Base-by-base conservation (phyloP, 1,139 yeast species). In the Magnusiomyces paraingens region DNA sequence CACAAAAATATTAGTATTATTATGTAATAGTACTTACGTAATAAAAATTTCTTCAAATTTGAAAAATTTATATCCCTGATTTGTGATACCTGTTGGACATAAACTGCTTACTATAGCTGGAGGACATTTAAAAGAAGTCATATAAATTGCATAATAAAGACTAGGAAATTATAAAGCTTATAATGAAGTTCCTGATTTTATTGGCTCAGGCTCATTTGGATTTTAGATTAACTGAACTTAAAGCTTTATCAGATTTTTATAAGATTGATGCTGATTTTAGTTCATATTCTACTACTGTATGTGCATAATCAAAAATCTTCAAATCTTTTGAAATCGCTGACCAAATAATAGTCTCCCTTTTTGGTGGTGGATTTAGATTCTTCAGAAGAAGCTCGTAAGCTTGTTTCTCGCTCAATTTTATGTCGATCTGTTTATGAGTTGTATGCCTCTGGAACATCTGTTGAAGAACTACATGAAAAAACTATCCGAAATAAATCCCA, bases 131-230 rank as follows among this genome's bases (percentile, higher is more conserved):
- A n/a, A n/a, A n/a, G n/a, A n/a, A n/a, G n/a, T n/a, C n/a, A n/a
- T n/a, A n/a, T n/a, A n/a, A n/a, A n/a, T n/a, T n/a, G n/a, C n/a
- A n/a, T n/a, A n/a, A n/a, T n/a, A n/a, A n/a, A n/a, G n/a, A n/a
- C n/a, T n/a, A n/a, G n/a, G n/a, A n/a, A n/a, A n/a, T n/a, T n/a
- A n/a, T n/a, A n/a, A n/a, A n/a, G n/a, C n/a, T n/a, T n/a, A 18
- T 10, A 43, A 68, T 66, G 68, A 76, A 78, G 56, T 93, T 89
- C 67, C 70, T 93, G 57, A 75, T 93, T 45, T 81, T 85, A 67
- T 77, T 93, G 66, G 96, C 96, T 5, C 97, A 91, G 68, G 80
- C 84, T 51, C 89, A 88, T 66, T 82, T 86, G 54, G 78, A 80
- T 59, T 93, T 93, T 70, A 77, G 99, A 52, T 68, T 71, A 49